A percentile compares a stretch with the other conserved stretches of the same genome.
Evolutionary conservation across 768 basidiomycete genomes (phyloP).

Genomic region (Solioccasus polychromus): DNA sequence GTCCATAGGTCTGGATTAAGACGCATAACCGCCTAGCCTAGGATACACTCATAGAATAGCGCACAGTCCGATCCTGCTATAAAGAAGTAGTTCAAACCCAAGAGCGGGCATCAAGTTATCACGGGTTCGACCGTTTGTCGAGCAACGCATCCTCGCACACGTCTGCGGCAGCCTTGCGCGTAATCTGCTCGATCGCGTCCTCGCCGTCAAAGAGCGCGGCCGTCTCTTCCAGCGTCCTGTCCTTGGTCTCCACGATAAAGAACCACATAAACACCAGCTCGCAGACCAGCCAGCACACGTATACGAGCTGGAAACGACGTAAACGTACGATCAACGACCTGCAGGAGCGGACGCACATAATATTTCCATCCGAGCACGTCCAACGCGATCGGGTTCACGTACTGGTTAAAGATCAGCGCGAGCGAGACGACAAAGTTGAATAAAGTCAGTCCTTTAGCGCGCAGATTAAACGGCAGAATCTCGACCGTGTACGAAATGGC

Average conservation of each 20-base stretch:
- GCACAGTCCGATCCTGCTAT: no score
- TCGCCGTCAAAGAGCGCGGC: constrained; percentile 70
- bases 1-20: no score
- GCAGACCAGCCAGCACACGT: constrained; percentile 19
- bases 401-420: constrained; percentile 74
- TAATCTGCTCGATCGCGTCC: constrained; percentile 18
- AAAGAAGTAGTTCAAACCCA: no score
- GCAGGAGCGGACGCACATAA: no score
- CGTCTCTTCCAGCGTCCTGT: constrained; percentile 67
- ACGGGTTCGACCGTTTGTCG: no score
- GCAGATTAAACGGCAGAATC: constrained; percentile 75
- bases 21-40: no score
- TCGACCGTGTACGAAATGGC: constrained; percentile 64
- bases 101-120: no score
- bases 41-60: no score
- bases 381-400: constrained; percentile 76
- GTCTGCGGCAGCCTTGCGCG: no score
- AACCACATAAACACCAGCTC: constrained; percentile 14
- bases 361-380: constrained; percentile 51
- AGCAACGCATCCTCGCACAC: no score
- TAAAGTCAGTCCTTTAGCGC: constrained; percentile 76
- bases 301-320: no score
- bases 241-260: constrained; percentile 20
- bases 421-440: constrained; percentile 69
- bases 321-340: no score